Evolutionary conservation across 192 early-diverging fungal species (phyloP).

Genomic region (Chytriomyces hyalinus): DNA sequence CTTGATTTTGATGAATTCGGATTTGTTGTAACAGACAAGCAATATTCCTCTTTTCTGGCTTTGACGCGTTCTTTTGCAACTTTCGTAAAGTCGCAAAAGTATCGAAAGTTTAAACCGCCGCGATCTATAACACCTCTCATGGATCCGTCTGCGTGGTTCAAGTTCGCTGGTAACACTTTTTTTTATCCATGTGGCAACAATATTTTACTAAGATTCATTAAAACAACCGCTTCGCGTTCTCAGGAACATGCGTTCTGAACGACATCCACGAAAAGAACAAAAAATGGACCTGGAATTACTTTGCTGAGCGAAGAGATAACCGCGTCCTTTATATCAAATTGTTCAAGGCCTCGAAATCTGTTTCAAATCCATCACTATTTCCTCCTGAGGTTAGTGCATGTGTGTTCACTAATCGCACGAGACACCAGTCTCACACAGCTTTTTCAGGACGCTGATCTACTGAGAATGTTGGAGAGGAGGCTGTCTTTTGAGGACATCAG

Average conservation of each 20-base stretch:
- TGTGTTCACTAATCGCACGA: too few species aligned
- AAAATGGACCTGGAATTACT: slow-evolving; percentile 84
- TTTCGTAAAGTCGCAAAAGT: slow-evolving; percentile 79
- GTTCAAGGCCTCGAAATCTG: slow-evolving; percentile 69
- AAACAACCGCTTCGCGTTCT: background rate
- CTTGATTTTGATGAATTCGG: slow-evolving; percentile 91
- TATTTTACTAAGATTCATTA: background rate
- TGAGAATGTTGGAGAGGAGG: slow-evolving; percentile 74
- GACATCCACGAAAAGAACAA: slow-evolving; percentile 88
- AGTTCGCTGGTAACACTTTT: slow-evolving; percentile 52
- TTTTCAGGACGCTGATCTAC: slow-evolving; percentile 55
- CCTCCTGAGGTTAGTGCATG: slow-evolving; percentile 45
- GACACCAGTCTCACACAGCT: background rate
- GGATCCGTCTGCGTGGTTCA: slow-evolving; percentile 85
- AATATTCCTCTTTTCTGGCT: slow-evolving; percentile 80
- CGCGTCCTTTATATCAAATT: slow-evolving; percentile 76
- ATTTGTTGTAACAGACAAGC: slow-evolving; percentile 88
- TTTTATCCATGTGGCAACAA: background rate
- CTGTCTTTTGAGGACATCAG: slow-evolving; percentile 90
- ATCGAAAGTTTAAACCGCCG: slow-evolving; percentile 84
- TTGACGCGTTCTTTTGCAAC: slow-evolving; percentile 85
- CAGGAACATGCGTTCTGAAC: slow-evolving; percentile 71
- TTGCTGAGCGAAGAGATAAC: slow-evolving; percentile 81
- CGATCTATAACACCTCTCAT: slow-evolving; percentile 78
- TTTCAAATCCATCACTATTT: slow-evolving; percentile 20